A percentile compares a stretch with the other conserved stretches of the same genome.
These are phyloP conservation scores for Podila horticola DNA, from an alignment of 192 early-diverging fungal genomes.

Conservation along the genomic window DNA sequence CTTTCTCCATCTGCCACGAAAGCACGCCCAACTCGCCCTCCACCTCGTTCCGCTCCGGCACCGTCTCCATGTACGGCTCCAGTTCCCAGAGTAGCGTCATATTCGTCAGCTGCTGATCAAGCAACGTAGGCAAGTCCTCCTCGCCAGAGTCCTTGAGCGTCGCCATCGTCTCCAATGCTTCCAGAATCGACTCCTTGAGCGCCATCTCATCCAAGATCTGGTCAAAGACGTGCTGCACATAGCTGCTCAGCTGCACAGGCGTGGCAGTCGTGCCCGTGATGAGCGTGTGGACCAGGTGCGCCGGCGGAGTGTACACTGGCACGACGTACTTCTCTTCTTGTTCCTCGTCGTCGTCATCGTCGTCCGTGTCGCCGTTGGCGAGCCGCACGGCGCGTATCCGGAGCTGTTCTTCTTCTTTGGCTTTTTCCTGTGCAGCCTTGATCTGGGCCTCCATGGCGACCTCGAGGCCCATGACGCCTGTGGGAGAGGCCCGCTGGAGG, in stretches of 20 bases:
- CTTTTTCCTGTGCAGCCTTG: conserved; percentile 24
- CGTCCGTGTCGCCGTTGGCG: neutral
- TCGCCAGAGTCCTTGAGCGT: conserved; percentile 35
- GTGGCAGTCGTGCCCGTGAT: conserved; percentile 35
- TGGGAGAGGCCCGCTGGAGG: conserved; percentile 31
- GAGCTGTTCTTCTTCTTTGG: neutral
- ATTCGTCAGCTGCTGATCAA: conserved; percentile 46
- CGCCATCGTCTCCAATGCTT: conserved; percentile 31
- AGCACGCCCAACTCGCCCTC: conserved; percentile 22
- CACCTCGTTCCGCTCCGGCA: conserved; percentile 23
- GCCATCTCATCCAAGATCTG: conserved; percentile 36
- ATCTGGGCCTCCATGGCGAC: conserved; percentile 19
- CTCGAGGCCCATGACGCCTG: conserved; percentile 18
- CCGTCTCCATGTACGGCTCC: conserved; percentile 45
- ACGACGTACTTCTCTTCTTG: neutral
- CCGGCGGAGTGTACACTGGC: conserved; percentile 18
- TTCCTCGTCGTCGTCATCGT: conserved; percentile 1
- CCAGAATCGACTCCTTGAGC: conserved; percentile 34
- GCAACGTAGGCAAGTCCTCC: conserved; percentile 31
- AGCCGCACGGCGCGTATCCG: neutral
- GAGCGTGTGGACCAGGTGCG: conserved; percentile 6
- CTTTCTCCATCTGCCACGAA: conserved; percentile 45
- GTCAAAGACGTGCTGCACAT: conserved; percentile 26
- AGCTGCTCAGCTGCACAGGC: conserved; percentile 16
- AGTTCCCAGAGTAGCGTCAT: conserved; percentile 38